A percentile compares a stretch with the other conserved stretches of the same genome.
phyloP scores from a whole-genome alignment of 2,329 filamentous ascomycete species.

The Diaporthe helianthi region DNA sequence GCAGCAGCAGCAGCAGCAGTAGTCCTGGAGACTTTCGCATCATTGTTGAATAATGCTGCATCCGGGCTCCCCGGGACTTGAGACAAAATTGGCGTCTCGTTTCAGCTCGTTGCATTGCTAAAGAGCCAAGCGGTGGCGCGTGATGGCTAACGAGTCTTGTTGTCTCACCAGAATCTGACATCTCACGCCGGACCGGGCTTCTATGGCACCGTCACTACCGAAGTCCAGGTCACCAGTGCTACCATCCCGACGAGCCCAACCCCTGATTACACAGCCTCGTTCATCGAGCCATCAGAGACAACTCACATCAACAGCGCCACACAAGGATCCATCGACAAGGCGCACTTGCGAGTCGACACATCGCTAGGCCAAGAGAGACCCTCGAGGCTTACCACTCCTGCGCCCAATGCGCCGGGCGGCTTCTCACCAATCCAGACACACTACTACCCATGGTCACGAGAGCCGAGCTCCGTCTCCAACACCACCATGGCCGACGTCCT shows the following conservation, averaged over 20 bases:
- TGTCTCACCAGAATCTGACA: constrained; percentile 31
- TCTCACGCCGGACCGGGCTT: constrained; percentile 41
- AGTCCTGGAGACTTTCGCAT: background rate
- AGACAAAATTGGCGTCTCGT: constrained; percentile 3
- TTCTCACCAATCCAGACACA: constrained; percentile 30
- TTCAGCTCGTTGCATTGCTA: background rate
- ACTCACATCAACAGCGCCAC: constrained; percentile 36
- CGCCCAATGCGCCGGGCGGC: constrained; percentile 21
- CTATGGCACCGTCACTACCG: constrained; percentile 61
- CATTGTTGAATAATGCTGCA: too few relatives aligned
- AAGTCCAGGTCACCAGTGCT: constrained; percentile 54
- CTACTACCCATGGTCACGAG: constrained; percentile 32
- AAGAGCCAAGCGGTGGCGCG: background rate
- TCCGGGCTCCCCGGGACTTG: background rate
- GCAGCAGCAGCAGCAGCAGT: too few relatives aligned
- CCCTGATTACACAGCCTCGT: constrained; percentile 35
- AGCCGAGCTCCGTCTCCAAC: constrained; percentile 16
- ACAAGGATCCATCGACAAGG: background rate
- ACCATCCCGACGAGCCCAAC: constrained; percentile 25
- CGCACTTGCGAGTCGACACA: constrained; percentile 5
- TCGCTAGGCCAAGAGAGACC: constrained; percentile 35
- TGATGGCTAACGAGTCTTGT: constrained; percentile 21
- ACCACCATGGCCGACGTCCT: background rate
- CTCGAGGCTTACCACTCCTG: constrained; percentile 29
- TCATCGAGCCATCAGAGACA: constrained; percentile 29